Evolutionary conservation across 345 rosid species (phyloP).

Genomic region (Moricandia moricandioides): DNA sequence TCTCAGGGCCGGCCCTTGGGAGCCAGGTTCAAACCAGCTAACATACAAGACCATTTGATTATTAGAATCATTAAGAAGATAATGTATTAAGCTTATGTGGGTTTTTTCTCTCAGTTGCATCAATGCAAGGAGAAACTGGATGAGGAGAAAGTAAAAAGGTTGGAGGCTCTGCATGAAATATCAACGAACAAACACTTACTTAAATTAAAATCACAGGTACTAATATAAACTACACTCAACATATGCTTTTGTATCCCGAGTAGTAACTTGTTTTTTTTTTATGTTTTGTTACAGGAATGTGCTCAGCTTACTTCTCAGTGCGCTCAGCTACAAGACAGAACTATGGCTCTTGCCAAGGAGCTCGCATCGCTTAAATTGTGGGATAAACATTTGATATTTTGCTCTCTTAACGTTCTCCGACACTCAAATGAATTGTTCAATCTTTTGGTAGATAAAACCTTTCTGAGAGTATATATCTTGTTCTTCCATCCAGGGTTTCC

Average conservation of each 20-base stretch:
- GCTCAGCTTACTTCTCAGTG: slow-evolving; percentile 46
- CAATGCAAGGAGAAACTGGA: slow-evolving; percentile 46
- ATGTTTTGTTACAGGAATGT: slow-evolving; percentile 53
- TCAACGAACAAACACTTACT: slow-evolving; percentile 46
- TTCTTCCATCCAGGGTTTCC: slow-evolving; percentile 52
- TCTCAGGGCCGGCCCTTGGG: too few relatives aligned
- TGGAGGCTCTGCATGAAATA: slow-evolving; percentile 60
- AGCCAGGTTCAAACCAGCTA: too few relatives aligned
- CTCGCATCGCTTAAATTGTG: slow-evolving; percentile 85
- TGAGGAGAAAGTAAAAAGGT: slow-evolving; percentile 51
- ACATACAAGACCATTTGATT: neutral
- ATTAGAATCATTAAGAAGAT: neutral
- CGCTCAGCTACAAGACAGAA: slow-evolving; percentile 60
- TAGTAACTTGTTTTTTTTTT: neutral
- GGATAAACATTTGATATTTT: slow-evolving; percentile 16
- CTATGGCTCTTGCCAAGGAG: slow-evolving; percentile 83
- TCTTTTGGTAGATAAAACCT: neutral
- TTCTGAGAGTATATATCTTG: neutral
- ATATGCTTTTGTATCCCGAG: neutral
- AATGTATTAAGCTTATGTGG: neutral
- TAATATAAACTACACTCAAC: neutral
- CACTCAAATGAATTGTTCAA: neutral
- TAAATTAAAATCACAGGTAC: slow-evolving; percentile 61
- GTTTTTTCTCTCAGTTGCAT: slow-evolving; percentile 48
- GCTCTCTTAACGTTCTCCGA: neutral